Percentiles rank a stretch among this genome's conserved stretches.
Evolutionary conservation across 192 early-diverging fungal genomes (phyloP).

Genomic region (Phlyctochytrium planicorne): DNA sequence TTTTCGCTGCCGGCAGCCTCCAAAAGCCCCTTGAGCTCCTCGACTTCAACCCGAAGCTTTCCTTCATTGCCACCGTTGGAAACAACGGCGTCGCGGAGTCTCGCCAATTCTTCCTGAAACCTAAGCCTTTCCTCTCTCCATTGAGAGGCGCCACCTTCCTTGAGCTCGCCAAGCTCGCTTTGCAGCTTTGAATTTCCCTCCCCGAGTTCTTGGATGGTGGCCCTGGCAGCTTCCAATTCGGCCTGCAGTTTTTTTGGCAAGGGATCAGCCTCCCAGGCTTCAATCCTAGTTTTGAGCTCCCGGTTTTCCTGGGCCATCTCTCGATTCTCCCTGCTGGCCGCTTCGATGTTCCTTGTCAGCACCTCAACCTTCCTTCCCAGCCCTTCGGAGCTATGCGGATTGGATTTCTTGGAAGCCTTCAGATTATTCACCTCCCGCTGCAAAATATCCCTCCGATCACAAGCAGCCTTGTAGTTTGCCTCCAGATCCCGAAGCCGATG

Average conservation of each 20-base stretch:
- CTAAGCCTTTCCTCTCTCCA: background rate
- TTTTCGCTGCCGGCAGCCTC: background rate
- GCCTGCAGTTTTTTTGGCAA: background rate
- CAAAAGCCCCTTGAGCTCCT: background rate
- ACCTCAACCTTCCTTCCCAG: constrained; percentile 1
- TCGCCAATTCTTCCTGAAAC: background rate
- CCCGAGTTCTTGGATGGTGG: background rate
- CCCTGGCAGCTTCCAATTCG: background rate
- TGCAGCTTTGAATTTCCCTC: background rate
- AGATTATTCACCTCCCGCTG: constrained; percentile 12
- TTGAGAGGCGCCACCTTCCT: background rate
- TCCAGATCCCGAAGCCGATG: background rate
- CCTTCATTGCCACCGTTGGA: background rate
- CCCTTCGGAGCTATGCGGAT: background rate
- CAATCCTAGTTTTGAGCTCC: constrained; percentile 1
- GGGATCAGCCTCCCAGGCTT: background rate
- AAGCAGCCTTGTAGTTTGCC: background rate
- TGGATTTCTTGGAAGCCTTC: background rate
- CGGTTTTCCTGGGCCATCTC: background rate
- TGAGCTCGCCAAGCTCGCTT: background rate
- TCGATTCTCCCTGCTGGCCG: background rate
- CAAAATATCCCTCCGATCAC: constrained; percentile 1
- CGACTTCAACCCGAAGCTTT: background rate
- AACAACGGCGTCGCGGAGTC: background rate
- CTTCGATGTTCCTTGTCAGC: background rate